phyloP scores from a whole-genome alignment of 169 alveolate genomes.

The Plasmodium billcollinsi region DNA sequence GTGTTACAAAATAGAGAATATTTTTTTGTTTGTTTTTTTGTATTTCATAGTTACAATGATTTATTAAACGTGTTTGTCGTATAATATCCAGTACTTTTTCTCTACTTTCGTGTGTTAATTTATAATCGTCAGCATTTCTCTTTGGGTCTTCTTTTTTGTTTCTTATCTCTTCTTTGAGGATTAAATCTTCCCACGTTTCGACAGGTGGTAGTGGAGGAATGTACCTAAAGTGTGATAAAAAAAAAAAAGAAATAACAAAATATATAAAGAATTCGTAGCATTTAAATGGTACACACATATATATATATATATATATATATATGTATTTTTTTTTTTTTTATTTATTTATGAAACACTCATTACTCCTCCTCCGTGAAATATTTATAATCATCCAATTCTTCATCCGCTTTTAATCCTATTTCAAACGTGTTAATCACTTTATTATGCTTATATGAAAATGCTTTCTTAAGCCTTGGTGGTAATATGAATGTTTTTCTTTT shows the following conservation, averaged over 20 bases:
- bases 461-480: constrained; percentile 7
- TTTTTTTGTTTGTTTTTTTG: constrained; percentile 62
- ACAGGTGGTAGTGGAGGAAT: constrained; percentile 76
- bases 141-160: constrained; percentile 55
- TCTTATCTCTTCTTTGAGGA: constrained; percentile 57
- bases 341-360: not conserved
- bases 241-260: constrained; percentile 1
- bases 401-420: constrained; percentile 19
- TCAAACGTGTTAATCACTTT: not conserved
- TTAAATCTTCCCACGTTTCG: constrained; percentile 76
- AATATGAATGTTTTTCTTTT: not conserved
- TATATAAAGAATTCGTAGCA: not conserved
- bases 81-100: constrained; percentile 72
- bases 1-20: constrained; percentile 70
- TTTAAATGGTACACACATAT: not conserved
- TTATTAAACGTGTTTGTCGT: constrained; percentile 68
- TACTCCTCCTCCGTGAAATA: constrained; percentile 73
- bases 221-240: constrained; percentile 18
- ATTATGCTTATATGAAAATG: not conserved
- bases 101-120: constrained; percentile 61
- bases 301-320: constrained; percentile 3
- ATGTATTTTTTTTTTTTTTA: not conserved
- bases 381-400: constrained; percentile 62
- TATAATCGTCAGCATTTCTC: constrained; percentile 54
- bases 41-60: constrained; percentile 72